Evolutionary conservation across 2,329 filamentous ascomycete species (phyloP).

Genomic region (Botrytis aclada): DNA sequence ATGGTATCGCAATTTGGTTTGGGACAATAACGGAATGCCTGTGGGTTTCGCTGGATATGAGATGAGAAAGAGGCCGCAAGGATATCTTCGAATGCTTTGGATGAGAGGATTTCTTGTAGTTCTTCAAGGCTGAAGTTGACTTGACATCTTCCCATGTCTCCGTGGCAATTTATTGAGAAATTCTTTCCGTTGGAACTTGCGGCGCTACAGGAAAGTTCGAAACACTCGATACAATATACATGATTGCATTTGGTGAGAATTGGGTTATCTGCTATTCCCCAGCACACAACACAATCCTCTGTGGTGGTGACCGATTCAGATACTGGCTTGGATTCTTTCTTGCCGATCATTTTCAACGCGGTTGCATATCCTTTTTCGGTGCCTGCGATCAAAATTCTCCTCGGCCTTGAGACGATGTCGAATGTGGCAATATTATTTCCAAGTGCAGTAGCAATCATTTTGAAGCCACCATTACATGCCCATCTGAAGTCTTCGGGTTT

Average conservation of each 20-base stretch:
- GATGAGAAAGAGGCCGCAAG: conserved; percentile 19
- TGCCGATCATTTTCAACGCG: not conserved
- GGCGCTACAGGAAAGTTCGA: conserved; percentile 38
- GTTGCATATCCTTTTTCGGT: not conserved
- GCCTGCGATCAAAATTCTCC: not conserved
- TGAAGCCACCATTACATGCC: conserved; percentile 8
- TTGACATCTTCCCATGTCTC: conserved; percentile 13
- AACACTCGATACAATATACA: conserved; percentile 44
- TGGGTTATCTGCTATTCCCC: not conserved
- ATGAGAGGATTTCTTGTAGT: conserved; percentile 19
- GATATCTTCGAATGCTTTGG: conserved; percentile 20
- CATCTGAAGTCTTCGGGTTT: conserved; percentile 26
- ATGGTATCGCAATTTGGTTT: conserved; percentile 15
- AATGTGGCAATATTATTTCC: conserved; percentile 29
- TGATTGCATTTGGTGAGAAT: conserved; percentile 7
- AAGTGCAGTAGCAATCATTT: not conserved
- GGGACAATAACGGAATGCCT: conserved; percentile 14
- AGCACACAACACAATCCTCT: conserved; percentile 1
- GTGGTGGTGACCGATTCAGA: not conserved
- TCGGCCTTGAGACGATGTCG: not conserved
- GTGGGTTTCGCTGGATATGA: conserved; percentile 21
- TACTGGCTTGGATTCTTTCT: not conserved
- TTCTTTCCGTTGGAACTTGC: conserved; percentile 27
- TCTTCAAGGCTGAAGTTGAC: conserved; percentile 20
- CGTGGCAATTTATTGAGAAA: conserved; percentile 19